phyloP scores from a whole-genome alignment of 257 asterid genomes.

The Ligustrum vulgare region DNA sequence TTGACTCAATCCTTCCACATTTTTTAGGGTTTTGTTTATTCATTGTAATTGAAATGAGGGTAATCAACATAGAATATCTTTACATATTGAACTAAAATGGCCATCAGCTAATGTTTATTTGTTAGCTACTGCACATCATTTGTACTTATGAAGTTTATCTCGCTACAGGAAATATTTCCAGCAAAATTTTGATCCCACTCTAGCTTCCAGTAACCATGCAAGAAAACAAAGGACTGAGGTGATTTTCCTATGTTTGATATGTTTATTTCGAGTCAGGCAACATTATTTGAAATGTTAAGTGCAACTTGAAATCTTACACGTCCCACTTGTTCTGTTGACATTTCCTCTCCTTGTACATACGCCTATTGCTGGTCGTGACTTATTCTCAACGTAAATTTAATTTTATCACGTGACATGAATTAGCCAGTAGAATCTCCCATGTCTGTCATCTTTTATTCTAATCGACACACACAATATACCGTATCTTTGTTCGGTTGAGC shows the following conservation, averaged over 20 bases:
- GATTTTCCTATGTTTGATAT: constrained; percentile 9
- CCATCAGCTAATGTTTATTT: neutral
- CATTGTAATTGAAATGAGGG: neutral
- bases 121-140: neutral
- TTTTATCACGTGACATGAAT: neutral
- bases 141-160: constrained; percentile 6
- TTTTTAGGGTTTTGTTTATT: no score
- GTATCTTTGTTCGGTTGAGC: neutral
- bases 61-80: neutral
- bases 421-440: neutral
- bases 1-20: neutral
- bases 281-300: neutral
- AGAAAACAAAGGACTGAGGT: constrained; percentile 88
- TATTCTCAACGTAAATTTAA: no score
- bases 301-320: neutral
- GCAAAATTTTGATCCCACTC: constrained; percentile 86
- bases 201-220: constrained; percentile 79
- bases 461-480: no score
- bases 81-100: neutral
- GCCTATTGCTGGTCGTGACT: neutral
- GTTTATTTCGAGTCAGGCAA: neutral
- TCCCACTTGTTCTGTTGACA: neutral
- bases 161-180: constrained; percentile 71
- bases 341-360: neutral
- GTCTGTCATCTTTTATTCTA: neutral